Base-by-base conservation (phyloP, 495 filamentous ascomycete genomes). In the Penicillium steckii region DNA sequence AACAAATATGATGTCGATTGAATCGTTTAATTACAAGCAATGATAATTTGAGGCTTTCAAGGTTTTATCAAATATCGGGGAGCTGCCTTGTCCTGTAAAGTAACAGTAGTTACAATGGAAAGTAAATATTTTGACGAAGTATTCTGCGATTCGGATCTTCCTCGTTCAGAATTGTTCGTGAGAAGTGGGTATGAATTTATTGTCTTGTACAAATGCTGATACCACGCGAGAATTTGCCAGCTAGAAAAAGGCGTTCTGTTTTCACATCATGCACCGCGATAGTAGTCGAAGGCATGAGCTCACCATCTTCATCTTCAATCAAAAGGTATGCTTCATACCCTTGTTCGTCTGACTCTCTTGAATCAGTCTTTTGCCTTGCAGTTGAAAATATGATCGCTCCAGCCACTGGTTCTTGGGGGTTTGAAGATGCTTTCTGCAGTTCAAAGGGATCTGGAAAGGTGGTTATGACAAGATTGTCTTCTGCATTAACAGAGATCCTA, bases 261-360 rank as follows among this genome's bases (percentile, higher is more conserved):
- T 49, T 44, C 8, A 44, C 49, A 52, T 57, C 54, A 43, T 57
- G 54, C 29, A 52, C 49, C 0, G 38, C 49, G 4, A 44, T 32
- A 6, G 38, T 48, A 17, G 49, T 48, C 4, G 44, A 44, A 9
- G 55, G 50, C 19, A 52, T 45, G 8, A 24, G 33, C 24, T 52
- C 52, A 7, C 22, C 38, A 24, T 46, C 45, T 44, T 46, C 27
- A 15, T 57, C 55, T 24, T 52, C 44, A 8, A 52, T 21, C 38
- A 48, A 18, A 5, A 46, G 26, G 13, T 38, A 24, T 2, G 40
- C n/a, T 9, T 44, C 9, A 43, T 51, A 48, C 26, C 30, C 38
- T 22, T 22, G 8, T 26, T 50, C 22, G 1, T 29, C 30, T 8
- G 30, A n/a, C 26, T 38, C 10, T 18, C n/a, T 17, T 46, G 40